phyloP scores from a whole-genome alignment of 1,284 basidiomycete species.

The Puccinia horiana region DNA sequence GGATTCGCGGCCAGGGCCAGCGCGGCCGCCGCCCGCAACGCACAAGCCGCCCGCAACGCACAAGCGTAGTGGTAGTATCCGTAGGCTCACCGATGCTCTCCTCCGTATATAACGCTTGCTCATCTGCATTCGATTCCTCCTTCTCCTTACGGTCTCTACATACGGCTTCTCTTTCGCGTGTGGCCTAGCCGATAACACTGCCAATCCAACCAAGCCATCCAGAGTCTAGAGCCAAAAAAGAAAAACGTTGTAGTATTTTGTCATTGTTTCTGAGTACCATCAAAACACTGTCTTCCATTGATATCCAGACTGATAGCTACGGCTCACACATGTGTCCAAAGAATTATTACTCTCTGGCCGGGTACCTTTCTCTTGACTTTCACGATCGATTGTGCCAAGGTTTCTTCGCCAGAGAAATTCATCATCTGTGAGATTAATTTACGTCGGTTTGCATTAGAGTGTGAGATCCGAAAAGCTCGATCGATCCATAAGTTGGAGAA shows the following conservation, averaged over 20 bases:
- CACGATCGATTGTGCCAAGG: not conserved
- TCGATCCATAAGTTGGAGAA: no score
- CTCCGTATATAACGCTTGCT: no score
- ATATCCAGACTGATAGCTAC: not conserved
- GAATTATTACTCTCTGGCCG: not conserved
- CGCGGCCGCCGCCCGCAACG: not conserved
- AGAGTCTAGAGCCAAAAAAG: no score
- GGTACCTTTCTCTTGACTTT: not conserved
- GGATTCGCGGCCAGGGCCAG: constrained; percentile 2
- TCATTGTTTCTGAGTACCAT: not conserved
- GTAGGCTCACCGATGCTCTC: not conserved
- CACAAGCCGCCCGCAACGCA: not conserved
- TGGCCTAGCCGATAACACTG: no score
- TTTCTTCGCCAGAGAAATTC: no score
- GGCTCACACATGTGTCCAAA: not conserved
- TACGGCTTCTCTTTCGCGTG: no score
- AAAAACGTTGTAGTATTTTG: not conserved
- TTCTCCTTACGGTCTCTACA: no score
- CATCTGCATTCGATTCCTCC: no score
- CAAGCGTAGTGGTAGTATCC: not conserved
- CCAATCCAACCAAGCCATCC: no score
- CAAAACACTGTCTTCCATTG: not conserved
- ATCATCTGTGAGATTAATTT: not conserved
- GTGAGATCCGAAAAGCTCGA: no score
- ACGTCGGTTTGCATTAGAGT: not conserved